Evolutionary conservation across 768 basidiomycete genomes (phyloP).

Genomic region (Krasilnikovozyma curviuscula): DNA sequence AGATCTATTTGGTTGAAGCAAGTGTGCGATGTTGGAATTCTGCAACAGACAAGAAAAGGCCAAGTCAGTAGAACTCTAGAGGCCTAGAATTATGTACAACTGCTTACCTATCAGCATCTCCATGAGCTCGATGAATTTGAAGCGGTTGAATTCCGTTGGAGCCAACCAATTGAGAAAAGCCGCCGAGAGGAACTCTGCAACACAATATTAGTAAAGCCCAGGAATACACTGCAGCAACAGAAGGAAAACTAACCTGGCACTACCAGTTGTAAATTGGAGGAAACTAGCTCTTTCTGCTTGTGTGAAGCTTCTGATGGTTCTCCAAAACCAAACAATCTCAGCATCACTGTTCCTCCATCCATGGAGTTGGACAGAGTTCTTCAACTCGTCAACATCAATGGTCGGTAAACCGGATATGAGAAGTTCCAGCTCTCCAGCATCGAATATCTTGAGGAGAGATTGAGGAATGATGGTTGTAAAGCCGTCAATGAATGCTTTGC

Average conservation of each 20-base stretch:
- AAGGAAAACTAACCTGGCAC: constrained; percentile 5
- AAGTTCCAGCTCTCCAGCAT: constrained; percentile 53
- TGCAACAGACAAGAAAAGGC: constrained; percentile 16
- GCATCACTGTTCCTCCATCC: constrained; percentile 41
- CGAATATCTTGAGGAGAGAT: constrained; percentile 64
- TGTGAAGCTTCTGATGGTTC: constrained; percentile 89
- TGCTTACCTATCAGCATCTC: constrained; percentile 63
- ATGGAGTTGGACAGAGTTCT: constrained; percentile 18
- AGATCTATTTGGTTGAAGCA: constrained; percentile 38
- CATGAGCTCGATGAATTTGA: constrained; percentile 87
- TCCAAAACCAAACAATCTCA: constrained; percentile 98
- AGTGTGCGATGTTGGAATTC: constrained; percentile 15
- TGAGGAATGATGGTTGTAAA: constrained; percentile 90
- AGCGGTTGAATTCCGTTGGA: constrained; percentile 64
- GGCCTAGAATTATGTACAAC: constrained; percentile 45
- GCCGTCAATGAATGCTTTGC: constrained; percentile 67
- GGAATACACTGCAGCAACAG: not conserved
- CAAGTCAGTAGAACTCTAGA: constrained; percentile 7
- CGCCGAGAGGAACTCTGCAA: constrained; percentile 83
- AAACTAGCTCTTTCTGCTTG: constrained; percentile 93
- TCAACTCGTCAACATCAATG: constrained; percentile 76
- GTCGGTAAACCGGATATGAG: constrained; percentile 95
- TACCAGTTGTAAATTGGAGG: constrained; percentile 73
- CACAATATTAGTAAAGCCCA: constrained; percentile 26
- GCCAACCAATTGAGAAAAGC: constrained; percentile 77